A percentile compares a stretch with the other conserved stretches of the same genome.
These are phyloP conservation scores for Colletotrichum euphorbiae DNA, from an alignment of 2,329 filamentous ascomycete genomes.

Conservation along the genomic window DNA sequence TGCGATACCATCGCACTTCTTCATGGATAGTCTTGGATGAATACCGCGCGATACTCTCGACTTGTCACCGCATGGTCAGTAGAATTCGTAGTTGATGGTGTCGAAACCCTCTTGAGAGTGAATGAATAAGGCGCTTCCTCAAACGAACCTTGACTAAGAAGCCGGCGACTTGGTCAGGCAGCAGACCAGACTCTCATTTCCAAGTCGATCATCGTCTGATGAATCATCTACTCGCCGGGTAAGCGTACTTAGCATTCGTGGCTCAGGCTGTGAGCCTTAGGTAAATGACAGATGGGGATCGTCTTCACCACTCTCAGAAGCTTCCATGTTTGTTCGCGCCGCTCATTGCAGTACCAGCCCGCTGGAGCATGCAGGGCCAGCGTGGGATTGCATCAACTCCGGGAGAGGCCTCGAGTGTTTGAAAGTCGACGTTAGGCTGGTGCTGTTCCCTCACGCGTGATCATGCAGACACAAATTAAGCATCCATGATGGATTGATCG, in stretches of 20 bases:
- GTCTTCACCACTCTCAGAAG: not conserved
- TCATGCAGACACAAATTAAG: not conserved
- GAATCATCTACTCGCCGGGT: conserved; percentile 3
- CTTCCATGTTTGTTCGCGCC: not conserved
- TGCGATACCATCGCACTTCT: too few relatives aligned
- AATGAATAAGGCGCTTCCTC: not conserved
- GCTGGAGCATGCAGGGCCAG: not conserved
- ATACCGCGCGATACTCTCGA: too few relatives aligned
- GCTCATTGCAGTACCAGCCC: not conserved
- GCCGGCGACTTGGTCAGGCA: not conserved
- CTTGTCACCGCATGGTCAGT: too few relatives aligned
- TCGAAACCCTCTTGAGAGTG: too few relatives aligned
- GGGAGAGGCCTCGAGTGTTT: not conserved
- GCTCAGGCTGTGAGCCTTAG: not conserved
- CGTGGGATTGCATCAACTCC: not conserved
- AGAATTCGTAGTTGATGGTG: too few relatives aligned
- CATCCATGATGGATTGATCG: not conserved
- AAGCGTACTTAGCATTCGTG: too few relatives aligned
- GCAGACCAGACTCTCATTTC: not conserved
- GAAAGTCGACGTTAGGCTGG: not conserved
- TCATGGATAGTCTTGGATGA: too few relatives aligned
- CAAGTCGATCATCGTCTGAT: not conserved
- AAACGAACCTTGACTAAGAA: not conserved
- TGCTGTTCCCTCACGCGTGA: conserved; percentile 20
- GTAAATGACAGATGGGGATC: not conserved